phyloP scores from a whole-genome alignment of 2,329 filamentous ascomycete genomes.

The Nectriaceae sp. region DNA sequence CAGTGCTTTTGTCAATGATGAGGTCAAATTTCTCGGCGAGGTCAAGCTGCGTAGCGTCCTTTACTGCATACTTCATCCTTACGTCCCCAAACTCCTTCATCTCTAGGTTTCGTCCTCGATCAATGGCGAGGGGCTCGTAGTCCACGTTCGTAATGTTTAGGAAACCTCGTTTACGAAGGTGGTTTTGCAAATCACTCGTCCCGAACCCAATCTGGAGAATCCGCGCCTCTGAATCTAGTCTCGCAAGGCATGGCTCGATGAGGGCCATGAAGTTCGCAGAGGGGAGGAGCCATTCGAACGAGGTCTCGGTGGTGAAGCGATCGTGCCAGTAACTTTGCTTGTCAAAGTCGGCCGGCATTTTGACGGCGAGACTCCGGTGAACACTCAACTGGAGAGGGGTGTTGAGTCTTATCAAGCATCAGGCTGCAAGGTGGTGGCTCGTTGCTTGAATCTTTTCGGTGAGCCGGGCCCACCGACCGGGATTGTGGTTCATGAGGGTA shows the following conservation, averaged over 20 bases:
- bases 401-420: no score
- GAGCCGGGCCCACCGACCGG: no score
- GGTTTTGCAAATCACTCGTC: slow-evolving; percentile 52
- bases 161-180: slow-evolving; percentile 45
- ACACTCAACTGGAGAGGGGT: no score
- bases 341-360: slow-evolving; percentile 44
- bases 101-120: slow-evolving; percentile 45
- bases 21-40: slow-evolving; percentile 38
- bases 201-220: slow-evolving; percentile 52
- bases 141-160: slow-evolving; percentile 49
- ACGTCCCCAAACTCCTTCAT: slow-evolving; percentile 44
- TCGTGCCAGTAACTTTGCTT: slow-evolving; percentile 52
- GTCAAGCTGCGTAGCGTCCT: slow-evolving; percentile 45
- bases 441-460: no score
- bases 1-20: slow-evolving; percentile 52
- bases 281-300: slow-evolving; percentile 50
- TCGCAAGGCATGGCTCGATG: slow-evolving; percentile 39
- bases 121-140: slow-evolving; percentile 50
- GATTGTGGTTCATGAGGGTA: no score
- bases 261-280: slow-evolving; percentile 44
- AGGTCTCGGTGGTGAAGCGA: slow-evolving; percentile 46
- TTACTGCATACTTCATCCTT: slow-evolving; percentile 43
- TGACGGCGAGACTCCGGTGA: no score
- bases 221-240: slow-evolving; percentile 25
- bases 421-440: no score